phyloP scores from a whole-genome alignment of 345 rosid species.

The Diplotaxis tenuifolia region DNA sequence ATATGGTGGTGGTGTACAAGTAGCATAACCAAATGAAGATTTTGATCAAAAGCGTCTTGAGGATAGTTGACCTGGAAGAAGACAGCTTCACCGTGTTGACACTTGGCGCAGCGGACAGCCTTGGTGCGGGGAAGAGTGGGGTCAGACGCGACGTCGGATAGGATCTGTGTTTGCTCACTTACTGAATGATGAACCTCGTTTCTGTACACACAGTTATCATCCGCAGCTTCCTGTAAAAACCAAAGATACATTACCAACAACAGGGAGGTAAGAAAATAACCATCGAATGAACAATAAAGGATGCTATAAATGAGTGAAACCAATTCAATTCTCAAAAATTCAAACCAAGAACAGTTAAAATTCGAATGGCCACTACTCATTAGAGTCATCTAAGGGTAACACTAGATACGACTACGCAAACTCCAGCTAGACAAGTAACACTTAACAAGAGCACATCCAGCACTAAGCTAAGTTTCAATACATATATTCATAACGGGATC shows the following conservation, averaged over 20 bases:
- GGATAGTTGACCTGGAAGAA: constrained; percentile 63
- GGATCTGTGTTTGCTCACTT: constrained; percentile 64
- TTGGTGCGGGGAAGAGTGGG: constrained; percentile 89
- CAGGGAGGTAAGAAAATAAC: not conserved
- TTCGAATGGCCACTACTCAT: not conserved
- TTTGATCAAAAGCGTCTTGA: not conserved
- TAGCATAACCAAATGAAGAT: too few species aligned
- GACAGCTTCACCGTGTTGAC: constrained; percentile 69
- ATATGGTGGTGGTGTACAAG: too few species aligned
- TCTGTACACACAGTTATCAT: constrained; percentile 64
- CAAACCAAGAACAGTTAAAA: not conserved
- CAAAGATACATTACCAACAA: not conserved
- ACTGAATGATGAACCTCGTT: constrained; percentile 75
- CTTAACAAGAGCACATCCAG: not conserved
- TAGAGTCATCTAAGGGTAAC: not conserved
- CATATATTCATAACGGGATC: not conserved
- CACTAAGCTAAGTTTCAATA: not conserved
- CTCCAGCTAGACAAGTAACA: too few species aligned
- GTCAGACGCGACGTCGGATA: constrained; percentile 75
- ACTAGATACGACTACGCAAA: too few species aligned
- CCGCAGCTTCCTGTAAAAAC: constrained; percentile 64
- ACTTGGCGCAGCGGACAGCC: constrained; percentile 52
- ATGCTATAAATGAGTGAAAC: not conserved
- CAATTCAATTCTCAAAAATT: not conserved
- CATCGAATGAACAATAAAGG: not conserved